Base-by-base conservation (phyloP, 768 basidiomycete genomes). In the Kondoa subrosea region DNA sequence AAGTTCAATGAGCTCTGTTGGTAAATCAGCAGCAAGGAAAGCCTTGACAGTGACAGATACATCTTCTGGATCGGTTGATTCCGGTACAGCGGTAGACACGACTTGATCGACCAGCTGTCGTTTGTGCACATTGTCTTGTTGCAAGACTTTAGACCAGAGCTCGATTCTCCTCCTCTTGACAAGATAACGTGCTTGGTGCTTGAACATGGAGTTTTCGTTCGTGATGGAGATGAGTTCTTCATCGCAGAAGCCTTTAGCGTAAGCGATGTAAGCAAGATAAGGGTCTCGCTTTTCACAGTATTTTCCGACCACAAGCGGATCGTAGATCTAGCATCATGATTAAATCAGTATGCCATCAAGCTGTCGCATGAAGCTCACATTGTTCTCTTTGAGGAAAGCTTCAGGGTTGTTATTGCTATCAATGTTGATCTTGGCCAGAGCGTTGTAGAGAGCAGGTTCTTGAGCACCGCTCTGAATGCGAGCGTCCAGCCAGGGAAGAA, bases 151-250 rank as follows among this genome's bases (percentile, higher is more conserved):
- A 1, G 87, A 85, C 95, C 95, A 99, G 32, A 99, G 84, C 70
- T 97, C 95, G 17, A 88, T 85, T 70, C 89, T 85, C 70, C 95
- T 89, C 73, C 95, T 86, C 79, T 92, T 95, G 75, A 96, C 89
- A 68, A 99, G 84, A 79, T 99, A 99, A 31, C 95, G 87, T 65
- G 95, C 89, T 78, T 97, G 95, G 75, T 99, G 93, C 79, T 97
- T 99, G 83, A 92, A 99, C 95, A 99, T 99, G 15, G 91, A 86
- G 80, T 99, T 99, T 72, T 93, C 92, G 76, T 97, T 97, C 61
- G 95, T 97, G 77, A 99, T 93, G 26, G 84, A 77, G 75, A 99
- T 92, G 69, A 99, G 83, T 78, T 99, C 95, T 3, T 97, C 91
- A 72, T 99, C 95, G 76, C 95, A 99, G 78, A 96, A 87, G 67